Percentiles rank a stretch among this genome's conserved stretches.
Conservation (phyloP, 1,284 basidiomycete species). For the Ustilago nuda region DNA sequence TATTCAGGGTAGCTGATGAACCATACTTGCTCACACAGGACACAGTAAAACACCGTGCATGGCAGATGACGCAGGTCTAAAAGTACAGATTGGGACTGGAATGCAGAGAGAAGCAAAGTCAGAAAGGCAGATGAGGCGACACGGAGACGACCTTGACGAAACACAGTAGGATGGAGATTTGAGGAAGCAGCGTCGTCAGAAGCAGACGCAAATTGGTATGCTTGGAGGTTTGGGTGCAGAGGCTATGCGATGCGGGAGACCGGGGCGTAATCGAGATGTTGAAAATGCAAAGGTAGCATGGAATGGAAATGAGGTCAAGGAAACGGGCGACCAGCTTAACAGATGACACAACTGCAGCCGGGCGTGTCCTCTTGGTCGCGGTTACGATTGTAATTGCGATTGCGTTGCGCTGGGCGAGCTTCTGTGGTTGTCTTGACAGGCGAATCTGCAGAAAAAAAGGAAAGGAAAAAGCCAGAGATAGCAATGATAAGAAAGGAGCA, state of each 20-base stretch:
- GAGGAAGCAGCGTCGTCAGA: not conserved
- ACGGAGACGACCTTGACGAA: not conserved
- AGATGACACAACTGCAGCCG: conserved; percentile 47
- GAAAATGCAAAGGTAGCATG: not conserved
- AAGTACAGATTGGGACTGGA: too few relatives aligned
- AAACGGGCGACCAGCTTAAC: conserved; percentile 8
- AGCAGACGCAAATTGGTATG: not conserved
- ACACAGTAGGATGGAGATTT: not conserved
- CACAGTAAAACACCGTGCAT: not conserved
- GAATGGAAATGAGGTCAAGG: not conserved
- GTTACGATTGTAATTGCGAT: not conserved
- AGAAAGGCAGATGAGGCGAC: not conserved
- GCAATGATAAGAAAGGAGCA: not conserved
- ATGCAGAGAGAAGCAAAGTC: too few relatives aligned
- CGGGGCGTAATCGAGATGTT: not conserved
- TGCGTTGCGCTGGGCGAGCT: not conserved
- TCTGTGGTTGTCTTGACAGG: conserved; percentile 14
- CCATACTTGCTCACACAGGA: too few relatives aligned
- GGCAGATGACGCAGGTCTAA: not conserved
- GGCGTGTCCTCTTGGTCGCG: conserved; percentile 21
- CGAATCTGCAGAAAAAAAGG: conserved; percentile 1
- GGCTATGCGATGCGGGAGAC: not conserved
- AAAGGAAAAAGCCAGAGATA: not conserved
- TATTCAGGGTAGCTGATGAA: not conserved
- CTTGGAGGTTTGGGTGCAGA: not conserved